These are phyloP conservation scores for Ascochyta rabiei DNA, from an alignment of 2,329 filamentous ascomycete genomes.

Conservation along the genomic window DNA sequence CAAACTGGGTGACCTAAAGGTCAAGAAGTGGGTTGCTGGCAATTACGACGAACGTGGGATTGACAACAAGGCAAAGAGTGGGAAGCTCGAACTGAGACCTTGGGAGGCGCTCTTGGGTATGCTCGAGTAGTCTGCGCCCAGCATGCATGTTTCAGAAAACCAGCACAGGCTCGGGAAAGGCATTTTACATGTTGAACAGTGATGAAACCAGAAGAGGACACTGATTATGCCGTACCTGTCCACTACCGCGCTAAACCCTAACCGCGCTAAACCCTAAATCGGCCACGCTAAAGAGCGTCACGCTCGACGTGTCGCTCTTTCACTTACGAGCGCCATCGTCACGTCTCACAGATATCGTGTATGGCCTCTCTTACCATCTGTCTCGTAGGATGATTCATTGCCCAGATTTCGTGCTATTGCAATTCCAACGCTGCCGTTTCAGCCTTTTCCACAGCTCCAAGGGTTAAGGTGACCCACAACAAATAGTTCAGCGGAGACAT, in stretches of 20 bases:
- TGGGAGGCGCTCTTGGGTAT: conserved; percentile 46
- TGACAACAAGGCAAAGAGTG: conserved; percentile 23
- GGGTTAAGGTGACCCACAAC: background rate
- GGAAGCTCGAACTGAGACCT: conserved; percentile 34
- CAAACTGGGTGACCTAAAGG: conserved; percentile 31
- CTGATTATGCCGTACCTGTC: too few species aligned
- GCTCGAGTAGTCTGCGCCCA: conserved; percentile 12
- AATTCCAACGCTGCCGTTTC: too few species aligned
- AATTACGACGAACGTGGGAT: conserved; percentile 43
- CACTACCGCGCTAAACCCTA: background rate
- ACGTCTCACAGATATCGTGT: background rate
- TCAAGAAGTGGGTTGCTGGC: conserved; percentile 46
- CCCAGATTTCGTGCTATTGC: too few species aligned
- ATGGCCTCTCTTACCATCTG: too few species aligned
- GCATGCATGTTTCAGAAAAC: background rate
- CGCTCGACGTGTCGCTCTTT: background rate
- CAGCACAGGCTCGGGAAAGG: background rate
- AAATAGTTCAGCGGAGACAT: background rate
- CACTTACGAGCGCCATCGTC: background rate
- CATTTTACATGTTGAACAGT: background rate
- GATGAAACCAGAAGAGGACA: too few species aligned
- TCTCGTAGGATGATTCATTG: too few species aligned
- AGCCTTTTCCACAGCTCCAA: too few species aligned
- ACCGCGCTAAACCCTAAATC: too few species aligned
- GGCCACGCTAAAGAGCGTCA: background rate